Conservation (phyloP, 345 rosid species). For the Excoecaria cochinchinensis region DNA sequence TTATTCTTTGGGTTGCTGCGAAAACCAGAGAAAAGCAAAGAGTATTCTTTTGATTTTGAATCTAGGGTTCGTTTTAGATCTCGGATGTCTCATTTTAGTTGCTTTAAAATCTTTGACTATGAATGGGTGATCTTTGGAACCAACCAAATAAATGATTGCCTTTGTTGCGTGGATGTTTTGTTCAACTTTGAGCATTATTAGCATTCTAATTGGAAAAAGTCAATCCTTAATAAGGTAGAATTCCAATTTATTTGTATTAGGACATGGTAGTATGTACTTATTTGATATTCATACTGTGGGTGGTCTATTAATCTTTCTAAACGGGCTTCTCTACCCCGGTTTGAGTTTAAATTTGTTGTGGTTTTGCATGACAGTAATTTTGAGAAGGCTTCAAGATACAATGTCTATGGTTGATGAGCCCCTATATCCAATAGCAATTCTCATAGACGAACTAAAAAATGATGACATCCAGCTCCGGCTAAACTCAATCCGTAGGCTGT, state of each 20-base stretch:
- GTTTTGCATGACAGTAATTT: constrained; percentile 5
- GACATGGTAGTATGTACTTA: neutral
- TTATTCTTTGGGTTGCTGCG: neutral
- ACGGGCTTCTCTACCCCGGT: neutral
- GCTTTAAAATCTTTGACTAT: neutral
- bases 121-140: neutral
- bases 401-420: constrained; percentile 89
- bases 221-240: neutral
- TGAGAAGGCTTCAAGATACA: constrained; percentile 10
- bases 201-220: neutral
- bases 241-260: neutral
- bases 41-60: constrained; percentile 15
- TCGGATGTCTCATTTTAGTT: constrained; percentile 9
- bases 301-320: neutral
- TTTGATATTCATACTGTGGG: neutral
- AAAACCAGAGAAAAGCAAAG: neutral
- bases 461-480: constrained; percentile 92
- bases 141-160: neutral
- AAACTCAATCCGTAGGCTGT: constrained; percentile 82
- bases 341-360: neutral
- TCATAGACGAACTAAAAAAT: constrained; percentile 88
- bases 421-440: constrained; percentile 80
- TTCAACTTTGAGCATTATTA: neutral
- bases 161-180: neutral
- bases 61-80: constrained; percentile 29